phyloP scores from a whole-genome alignment of 2,329 filamentous ascomycete genomes.

The Alternaria atra region DNA sequence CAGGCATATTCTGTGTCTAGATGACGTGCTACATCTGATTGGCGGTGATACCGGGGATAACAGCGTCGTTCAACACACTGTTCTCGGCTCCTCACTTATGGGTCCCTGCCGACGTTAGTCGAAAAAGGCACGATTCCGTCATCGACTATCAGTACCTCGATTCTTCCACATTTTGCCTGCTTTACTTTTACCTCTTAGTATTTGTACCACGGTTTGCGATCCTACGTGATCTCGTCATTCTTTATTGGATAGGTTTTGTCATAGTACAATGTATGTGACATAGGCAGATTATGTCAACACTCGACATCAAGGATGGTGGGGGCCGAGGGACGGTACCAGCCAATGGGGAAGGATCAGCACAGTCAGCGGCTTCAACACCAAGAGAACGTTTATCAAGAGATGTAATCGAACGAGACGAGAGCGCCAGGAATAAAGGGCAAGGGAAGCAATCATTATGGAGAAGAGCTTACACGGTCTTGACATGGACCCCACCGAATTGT shows the following conservation, averaged over 20 bases:
- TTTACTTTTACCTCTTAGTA: background rate
- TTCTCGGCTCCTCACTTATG: conserved; percentile 22
- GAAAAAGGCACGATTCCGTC: conserved; percentile 16
- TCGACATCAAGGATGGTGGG: conserved; percentile 1
- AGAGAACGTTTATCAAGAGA: background rate
- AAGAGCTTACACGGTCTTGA: conserved; percentile 48
- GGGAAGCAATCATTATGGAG: conserved; percentile 26
- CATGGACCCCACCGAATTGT: conserved; percentile 71
- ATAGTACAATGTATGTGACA: conserved; percentile 4
- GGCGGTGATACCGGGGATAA: conserved; percentile 26
- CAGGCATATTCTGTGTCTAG: background rate
- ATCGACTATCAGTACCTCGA: conserved; percentile 14
- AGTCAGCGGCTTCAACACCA: background rate
- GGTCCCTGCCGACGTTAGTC: conserved; percentile 6
- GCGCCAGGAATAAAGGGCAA: background rate
- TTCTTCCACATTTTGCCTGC: background rate
- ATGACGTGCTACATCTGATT: conserved; percentile 15
- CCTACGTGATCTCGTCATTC: background rate
- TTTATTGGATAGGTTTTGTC: conserved; percentile 4
- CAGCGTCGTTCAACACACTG: background rate
- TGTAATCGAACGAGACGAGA: background rate
- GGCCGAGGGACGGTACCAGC: background rate
- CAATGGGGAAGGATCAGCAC: background rate
- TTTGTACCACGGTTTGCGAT: background rate
- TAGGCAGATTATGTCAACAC: conserved; percentile 1